Percentiles rank a stretch among this genome's conserved stretches.
These are phyloP conservation scores for Hypoxylon subgilvum DNA, from an alignment of 495 filamentous ascomycete genomes.

Conservation along the genomic window DNA sequence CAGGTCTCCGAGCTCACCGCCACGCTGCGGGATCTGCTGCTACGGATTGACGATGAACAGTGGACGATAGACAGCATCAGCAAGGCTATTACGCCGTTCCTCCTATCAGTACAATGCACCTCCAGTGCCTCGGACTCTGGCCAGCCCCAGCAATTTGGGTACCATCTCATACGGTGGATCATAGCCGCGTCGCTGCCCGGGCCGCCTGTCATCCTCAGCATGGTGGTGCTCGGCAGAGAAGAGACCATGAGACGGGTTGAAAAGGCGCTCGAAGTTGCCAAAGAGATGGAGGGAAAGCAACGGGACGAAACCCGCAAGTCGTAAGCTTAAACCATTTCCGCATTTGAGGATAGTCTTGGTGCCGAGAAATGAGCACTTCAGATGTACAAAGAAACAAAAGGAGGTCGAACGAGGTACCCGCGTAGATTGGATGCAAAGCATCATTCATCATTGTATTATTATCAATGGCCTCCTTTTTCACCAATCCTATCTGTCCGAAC, in stretches of 20 bases:
- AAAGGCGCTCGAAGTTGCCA: conserved; percentile 44
- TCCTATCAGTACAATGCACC: conserved; percentile 5
- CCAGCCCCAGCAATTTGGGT: too few relatives aligned
- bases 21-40: conserved; percentile 28
- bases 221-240: conserved; percentile 68
- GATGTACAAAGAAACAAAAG: not conserved
- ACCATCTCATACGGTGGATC: conserved; percentile 72
- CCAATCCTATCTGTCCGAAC: conserved; percentile 15
- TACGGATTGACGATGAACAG: conserved; percentile 18
- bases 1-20: conserved; percentile 42
- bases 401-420: not conserved
- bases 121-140: conserved; percentile 24
- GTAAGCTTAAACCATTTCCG: too few relatives aligned
- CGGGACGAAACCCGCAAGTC: not conserved
- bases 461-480: conserved; percentile 15
- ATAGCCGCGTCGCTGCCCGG: conserved; percentile 64
- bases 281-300: not conserved
- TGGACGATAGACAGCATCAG: conserved; percentile 26
- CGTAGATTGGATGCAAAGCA: conserved; percentile 12
- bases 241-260: conserved; percentile 63
- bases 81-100: conserved; percentile 2
- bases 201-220: conserved; percentile 61
- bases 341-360: too few relatives aligned
- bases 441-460: not conserved
- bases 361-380: too few relatives aligned